Base-by-base conservation (phyloP, 495 filamentous ascomycete species). In the Aspergillus sparsus region DNA sequence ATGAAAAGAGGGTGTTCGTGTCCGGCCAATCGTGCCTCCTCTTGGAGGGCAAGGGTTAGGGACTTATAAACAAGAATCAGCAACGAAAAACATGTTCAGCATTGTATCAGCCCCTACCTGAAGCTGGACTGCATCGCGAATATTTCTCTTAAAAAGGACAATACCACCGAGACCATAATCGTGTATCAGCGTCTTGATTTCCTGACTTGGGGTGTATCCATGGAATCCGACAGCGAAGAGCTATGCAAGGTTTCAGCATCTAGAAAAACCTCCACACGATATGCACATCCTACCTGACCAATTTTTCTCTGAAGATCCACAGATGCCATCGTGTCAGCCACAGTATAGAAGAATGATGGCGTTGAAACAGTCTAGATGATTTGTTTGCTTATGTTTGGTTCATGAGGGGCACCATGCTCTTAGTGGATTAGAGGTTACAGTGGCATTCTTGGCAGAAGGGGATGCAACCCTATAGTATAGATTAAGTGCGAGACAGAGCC, bases 211-310 rank as follows among this genome's bases (percentile, higher is more conserved):
- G 1, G 66, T 68, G 49, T 69, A 65, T 45, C 76, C 78, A 57
- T 82, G 74, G 41, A 82, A 80, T 11, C 79, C 79, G 46, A 80
- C 78, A 32, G 74, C 78, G 62, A 82, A 82, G 34, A 82, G 72
- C 79, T 82, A 49, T 27, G 47, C 47, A 41, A 41, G 36, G 16
- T 15, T 42, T 67, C 16, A 65, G 51, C 9, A 35, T 57, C n/a
- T n/a, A 41, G 11, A 37, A 11, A 37, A 7, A 16, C 15, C 45
- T 2, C 8, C 39, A 5, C 1, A 13, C 31, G 16, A 1, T 2
- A 10, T 37, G 13, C 7, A 4, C 53, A 32, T 3, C 21, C 21
- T 65, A 72, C 74, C 60, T 78, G 75, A 32, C 72, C 71, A 9
- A 73, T 65, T 71, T 73, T 67, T 49, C 67, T 73, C 53, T 69